A percentile compares a stretch with the other conserved stretches of the same genome.
phyloP scores from a whole-genome alignment of 345 rosid genomes.

The Aegle marmelos region DNA sequence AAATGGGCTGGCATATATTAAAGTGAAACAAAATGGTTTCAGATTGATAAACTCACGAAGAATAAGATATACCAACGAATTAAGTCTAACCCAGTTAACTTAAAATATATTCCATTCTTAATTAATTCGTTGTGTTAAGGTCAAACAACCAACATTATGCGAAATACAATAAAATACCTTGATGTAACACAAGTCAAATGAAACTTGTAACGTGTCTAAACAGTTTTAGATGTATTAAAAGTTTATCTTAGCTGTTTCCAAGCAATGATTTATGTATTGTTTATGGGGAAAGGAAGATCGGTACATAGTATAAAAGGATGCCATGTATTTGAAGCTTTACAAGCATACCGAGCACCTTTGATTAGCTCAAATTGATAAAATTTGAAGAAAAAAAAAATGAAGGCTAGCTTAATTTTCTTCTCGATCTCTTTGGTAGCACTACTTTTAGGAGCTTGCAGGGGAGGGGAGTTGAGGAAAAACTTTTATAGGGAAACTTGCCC shows the following conservation, averaged over 20 bases:
- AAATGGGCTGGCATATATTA: neutral
- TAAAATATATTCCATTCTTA: neutral
- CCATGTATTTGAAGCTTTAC: neutral
- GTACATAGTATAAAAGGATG: neutral
- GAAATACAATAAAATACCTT: neutral
- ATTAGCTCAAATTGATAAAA: neutral
- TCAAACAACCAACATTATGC: neutral
- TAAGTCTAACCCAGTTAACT: neutral
- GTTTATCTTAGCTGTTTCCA: neutral
- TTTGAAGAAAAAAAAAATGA: neutral
- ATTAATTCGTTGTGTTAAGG: neutral
- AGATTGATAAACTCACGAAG: neutral
- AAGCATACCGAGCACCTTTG: neutral
- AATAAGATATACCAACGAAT: neutral
- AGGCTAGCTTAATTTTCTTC: neutral
- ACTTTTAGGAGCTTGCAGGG: slow-evolving; percentile 16
- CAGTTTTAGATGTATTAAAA: neutral
- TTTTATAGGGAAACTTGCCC: slow-evolving; percentile 43
- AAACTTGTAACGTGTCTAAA: slow-evolving; percentile 1
- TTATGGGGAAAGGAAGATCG: neutral
- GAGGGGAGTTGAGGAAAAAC: slow-evolving; percentile 23
- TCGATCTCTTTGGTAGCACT: neutral
- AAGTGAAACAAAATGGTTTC: neutral
- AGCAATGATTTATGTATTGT: neutral
- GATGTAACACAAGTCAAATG: neutral